Base-by-base conservation (phyloP, 2,329 filamentous ascomycete genomes). In the Incumbomyces delicatus region DNA sequence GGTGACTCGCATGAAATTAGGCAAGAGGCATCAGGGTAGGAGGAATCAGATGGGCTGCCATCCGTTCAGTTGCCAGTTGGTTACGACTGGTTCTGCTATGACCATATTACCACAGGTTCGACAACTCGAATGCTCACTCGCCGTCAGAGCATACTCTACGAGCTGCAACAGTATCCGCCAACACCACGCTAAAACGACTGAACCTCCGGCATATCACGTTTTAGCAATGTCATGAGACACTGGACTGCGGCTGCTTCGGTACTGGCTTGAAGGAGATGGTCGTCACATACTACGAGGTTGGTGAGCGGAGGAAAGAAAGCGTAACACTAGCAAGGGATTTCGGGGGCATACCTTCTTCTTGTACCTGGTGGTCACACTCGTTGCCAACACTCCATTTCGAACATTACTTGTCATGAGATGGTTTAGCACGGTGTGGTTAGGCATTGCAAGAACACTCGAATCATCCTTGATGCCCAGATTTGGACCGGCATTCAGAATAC, bases 251-350 rank as follows among this genome's bases (percentile, higher is more conserved):
- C n/a, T 46, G 22, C 38, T 44, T 46, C n/a, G 55, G 73, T 16
- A 88, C 87, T 14, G 87, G 88, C 72, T 95, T 96, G 70, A 96
- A 96, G 72, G 96, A 83, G 62, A 96, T 94, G 2, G 89, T 95
- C 3, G 90, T 96, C 31, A 96, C 85, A 67, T 96, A 96, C 90
- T 95, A 58, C 48, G 47, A 36, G 38, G 35, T 38, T 14, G 38
- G 34, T 36, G n/a, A 29, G 40, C 22, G 11, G 44, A 41, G 31
- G 4, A 36, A 16, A 11, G 17, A 31, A 30, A 35, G 27, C 49
- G 20, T 47, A 41, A 29, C 39, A 48, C 39, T 37, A 41, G 14
- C 22, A 5, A 27, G 22, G 8, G 22, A 8, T 5, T 4, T 27
- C 5, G 22, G 8, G 11, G 31, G 50, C 60, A 50, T 57, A 70